Conservation (phyloP, 805 yeast species). For the Scheffersomyces lignosus region DNA sequence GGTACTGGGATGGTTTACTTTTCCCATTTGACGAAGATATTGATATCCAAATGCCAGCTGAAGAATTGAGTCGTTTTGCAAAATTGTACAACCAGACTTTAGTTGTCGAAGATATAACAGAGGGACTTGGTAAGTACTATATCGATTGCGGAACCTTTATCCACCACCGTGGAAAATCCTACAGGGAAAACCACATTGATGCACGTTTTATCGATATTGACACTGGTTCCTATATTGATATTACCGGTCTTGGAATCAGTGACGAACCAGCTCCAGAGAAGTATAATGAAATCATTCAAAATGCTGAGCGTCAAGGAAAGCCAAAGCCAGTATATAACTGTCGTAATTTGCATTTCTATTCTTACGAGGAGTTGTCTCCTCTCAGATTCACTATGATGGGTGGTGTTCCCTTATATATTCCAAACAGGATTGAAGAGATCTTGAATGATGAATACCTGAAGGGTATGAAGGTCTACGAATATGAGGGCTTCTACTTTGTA, state of each 20-base stretch:
- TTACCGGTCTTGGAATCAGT: slow-evolving; percentile 45
- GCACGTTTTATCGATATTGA: slow-evolving; percentile 60
- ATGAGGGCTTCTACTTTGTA: slow-evolving; percentile 20
- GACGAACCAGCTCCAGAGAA: slow-evolving; percentile 20
- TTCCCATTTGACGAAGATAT: slow-evolving; percentile 34
- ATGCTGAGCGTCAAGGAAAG: slow-evolving; percentile 4
- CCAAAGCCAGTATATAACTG: slow-evolving; percentile 33
- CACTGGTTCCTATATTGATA: slow-evolving; percentile 59
- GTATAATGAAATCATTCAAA: slow-evolving; percentile 11
- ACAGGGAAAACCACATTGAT: slow-evolving; percentile 26
- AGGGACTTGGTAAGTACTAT: slow-evolving; percentile 11
- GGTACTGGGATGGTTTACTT: slow-evolving; percentile 35
- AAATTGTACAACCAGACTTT: slow-evolving; percentile 29
- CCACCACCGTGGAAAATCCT: slow-evolving; percentile 1
- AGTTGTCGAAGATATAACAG: slow-evolving; percentile 17
- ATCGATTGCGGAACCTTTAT: slow-evolving; percentile 5
- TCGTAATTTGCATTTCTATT: slow-evolving; percentile 32
- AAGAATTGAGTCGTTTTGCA: slow-evolving; percentile 26
- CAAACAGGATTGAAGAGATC: slow-evolving; percentile 22
- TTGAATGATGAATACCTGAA: slow-evolving; percentile 24
- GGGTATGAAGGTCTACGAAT: slow-evolving; percentile 21
- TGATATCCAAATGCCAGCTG: slow-evolving; percentile 33
- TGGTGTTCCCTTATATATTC: slow-evolving; percentile 23
- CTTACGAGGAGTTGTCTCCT: slow-evolving; percentile 17
- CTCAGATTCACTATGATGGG: slow-evolving; percentile 1